Evolutionary conservation across 2,329 filamentous ascomycete genomes (phyloP), one percentile per base, ranked within the genome.

Genomic region (Emydomyces testavorans): DNA sequence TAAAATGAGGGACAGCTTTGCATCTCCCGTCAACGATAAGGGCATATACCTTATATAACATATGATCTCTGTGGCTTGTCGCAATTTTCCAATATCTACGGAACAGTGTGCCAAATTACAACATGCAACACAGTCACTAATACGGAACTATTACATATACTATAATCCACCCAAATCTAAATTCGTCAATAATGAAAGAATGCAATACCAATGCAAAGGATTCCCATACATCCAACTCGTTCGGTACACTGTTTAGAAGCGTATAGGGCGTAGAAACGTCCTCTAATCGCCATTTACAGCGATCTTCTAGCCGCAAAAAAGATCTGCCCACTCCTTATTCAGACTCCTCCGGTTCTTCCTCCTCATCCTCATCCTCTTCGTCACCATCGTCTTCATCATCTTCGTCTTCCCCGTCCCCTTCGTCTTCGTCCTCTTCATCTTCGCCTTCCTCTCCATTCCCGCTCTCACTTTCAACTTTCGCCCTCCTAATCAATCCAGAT

Each of bases 371-470:
- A 6, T 21, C 43, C 2, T 23, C 41, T 15, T 46, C 43, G 2
- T 37, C 43, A 1, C 34, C 45, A 1, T 38, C 40, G 6, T 38
- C 38, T 2, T 49, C 46, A 2, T 43, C 46, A 2, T 48, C 46
- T 1, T 32, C 44, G 15, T 40, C 44, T 7, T 40, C 44, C 1
- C 32, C 44, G 2, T 47, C 44, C 1, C 24, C 44, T 2, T 31
- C 44, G 6, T 40, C 44, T 4, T 39, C 44, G 1, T 39, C 44
- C 6, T 46, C 43, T 11, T 34, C 36, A 3, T 42, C 49, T 13
- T 38, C 50, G 7, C 18, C 38, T 18, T 49, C 26, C 5, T 16
- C 26, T 6, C 16, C 28, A 2, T 15, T 21, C 10, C 20, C 38
- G 28, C n/a, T 15, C 8, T 40, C 45, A 15, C 6, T 11, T 20